A percentile compares a stretch with the other conserved stretches of the same genome.
Evolutionary conservation across 805 yeast species (phyloP).

Genomic region (Lipomyces sp.): DNA sequence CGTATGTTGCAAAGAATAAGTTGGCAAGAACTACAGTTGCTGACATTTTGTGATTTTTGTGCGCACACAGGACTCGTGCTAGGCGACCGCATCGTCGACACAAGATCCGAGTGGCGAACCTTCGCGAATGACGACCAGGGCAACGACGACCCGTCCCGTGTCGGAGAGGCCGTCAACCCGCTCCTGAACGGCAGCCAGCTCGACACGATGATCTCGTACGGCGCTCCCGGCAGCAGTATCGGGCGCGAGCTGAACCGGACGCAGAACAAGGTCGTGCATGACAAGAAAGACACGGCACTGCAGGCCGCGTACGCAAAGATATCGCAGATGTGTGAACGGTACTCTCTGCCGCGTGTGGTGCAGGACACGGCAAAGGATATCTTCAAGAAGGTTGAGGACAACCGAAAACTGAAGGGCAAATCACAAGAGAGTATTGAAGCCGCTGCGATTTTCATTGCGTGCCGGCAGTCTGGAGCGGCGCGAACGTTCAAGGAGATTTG

Average conservation of each 20-base stretch:
- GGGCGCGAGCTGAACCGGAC: conserved; percentile 91
- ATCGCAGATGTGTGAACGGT: conserved; percentile 95
- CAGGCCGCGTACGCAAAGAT: conserved; percentile 87
- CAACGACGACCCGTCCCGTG: conserved; percentile 98
- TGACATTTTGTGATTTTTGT: too few species aligned
- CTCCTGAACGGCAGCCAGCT: conserved; percentile 85
- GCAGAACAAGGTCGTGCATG: conserved; percentile 80
- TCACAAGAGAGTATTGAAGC: conserved; percentile 95
- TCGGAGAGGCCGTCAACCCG: conserved; percentile 95
- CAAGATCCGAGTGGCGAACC: conserved; percentile 98
- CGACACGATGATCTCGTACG: conserved; percentile 86
- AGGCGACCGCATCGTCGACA: conserved; percentile 88
- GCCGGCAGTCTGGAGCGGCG: conserved; percentile 89
- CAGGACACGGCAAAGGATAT: conserved; percentile 98
- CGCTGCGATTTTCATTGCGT: conserved; percentile 90
- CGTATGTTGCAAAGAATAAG: too few species aligned
- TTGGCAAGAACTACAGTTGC: too few species aligned
- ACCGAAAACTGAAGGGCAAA: conserved; percentile 79
- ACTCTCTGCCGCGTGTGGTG: conserved; percentile 87
- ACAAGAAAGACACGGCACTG: conserved; percentile 80
- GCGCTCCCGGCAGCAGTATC: conserved; percentile 75
- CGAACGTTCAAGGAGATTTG: conserved; percentile 95
- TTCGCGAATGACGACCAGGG: conserved; percentile 97
- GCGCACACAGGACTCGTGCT: conserved; percentile 53
- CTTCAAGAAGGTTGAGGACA: conserved; percentile 85